Percentiles rank a stretch among this genome's conserved stretches.
Evolutionary conservation across 1,139 yeast species (phyloP).

Genomic region (Taphrina confusa): DNA sequence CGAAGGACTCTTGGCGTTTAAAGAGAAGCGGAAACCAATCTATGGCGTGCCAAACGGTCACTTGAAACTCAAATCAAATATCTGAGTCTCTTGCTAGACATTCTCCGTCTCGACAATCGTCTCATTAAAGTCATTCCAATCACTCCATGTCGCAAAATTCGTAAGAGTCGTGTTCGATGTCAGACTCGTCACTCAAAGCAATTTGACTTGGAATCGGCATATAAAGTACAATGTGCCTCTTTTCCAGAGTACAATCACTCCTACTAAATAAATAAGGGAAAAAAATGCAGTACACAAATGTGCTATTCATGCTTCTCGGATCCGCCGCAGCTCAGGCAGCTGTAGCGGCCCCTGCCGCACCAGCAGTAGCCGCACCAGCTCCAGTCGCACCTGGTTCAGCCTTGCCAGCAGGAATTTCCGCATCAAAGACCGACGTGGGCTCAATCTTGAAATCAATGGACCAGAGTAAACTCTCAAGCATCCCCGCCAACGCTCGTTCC

Average conservation of each 20-base stretch:
- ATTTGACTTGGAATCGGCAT: too few species aligned
- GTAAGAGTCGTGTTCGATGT: too few species aligned
- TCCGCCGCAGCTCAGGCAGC: slow-evolving; percentile 7
- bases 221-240: too few species aligned
- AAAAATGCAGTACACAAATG: slow-evolving; percentile 4
- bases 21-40: slow-evolving; percentile 31
- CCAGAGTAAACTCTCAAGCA: slow-evolving; percentile 19
- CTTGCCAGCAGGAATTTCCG: slow-evolving; percentile 13
- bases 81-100: background rate
- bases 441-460: slow-evolving; percentile 30
- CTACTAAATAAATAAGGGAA: too few species aligned
- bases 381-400: background rate
- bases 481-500: slow-evolving; percentile 27
- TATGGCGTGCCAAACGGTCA: slow-evolving; percentile 11
- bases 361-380: background rate
- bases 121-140: too few species aligned
- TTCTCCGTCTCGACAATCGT: too few species aligned
- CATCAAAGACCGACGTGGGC: slow-evolving; percentile 24
- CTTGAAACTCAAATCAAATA: background rate
- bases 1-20: slow-evolving; percentile 30
- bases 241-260: too few species aligned
- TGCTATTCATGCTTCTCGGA: background rate
- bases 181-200: too few species aligned
- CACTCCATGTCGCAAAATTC: too few species aligned
- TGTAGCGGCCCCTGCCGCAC: background rate